Evolutionary conservation across 2,329 filamentous ascomycete genomes (phyloP).

Genomic region (Aspergillus novofumigatus): DNA sequence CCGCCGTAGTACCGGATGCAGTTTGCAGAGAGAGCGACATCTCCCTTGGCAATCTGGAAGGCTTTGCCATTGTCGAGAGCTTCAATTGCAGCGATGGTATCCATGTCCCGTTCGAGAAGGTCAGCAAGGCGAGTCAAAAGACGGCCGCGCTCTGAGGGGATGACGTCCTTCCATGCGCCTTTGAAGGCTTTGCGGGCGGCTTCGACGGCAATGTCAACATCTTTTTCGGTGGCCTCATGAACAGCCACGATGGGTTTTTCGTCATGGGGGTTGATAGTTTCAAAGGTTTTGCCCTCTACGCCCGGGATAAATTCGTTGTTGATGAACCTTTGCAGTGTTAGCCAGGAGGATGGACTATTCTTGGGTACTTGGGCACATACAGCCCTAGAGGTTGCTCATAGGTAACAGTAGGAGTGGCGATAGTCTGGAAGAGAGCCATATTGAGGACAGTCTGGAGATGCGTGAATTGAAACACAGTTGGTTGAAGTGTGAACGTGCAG

Average conservation of each 20-base stretch:
- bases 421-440: slow-evolving; percentile 34
- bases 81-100: slow-evolving; percentile 76
- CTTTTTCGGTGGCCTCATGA: slow-evolving; percentile 79
- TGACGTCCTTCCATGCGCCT: slow-evolving; percentile 62
- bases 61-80: slow-evolving; percentile 59
- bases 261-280: slow-evolving; percentile 82
- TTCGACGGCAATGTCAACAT: slow-evolving; percentile 68
- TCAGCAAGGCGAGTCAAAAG: slow-evolving; percentile 73
- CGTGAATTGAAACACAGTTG: not conserved
- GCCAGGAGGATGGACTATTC: not conserved
- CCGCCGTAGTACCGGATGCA: slow-evolving; percentile 84
- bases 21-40: slow-evolving; percentile 64
- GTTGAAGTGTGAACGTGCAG: not conserved
- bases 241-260: slow-evolving; percentile 83
- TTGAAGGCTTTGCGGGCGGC: slow-evolving; percentile 86
- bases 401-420: slow-evolving; percentile 33
- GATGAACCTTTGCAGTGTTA: slow-evolving; percentile 39
- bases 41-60: slow-evolving; percentile 54
- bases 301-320: slow-evolving; percentile 62
- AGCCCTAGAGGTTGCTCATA: slow-evolving; percentile 38
- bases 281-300: slow-evolving; percentile 83
- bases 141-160: slow-evolving; percentile 67
- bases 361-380: slow-evolving; percentile 17
- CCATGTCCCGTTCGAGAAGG: slow-evolving; percentile 70
- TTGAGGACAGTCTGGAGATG: not conserved